phyloP scores from a whole-genome alignment of 805 yeast species.

The Candida vartiovaarae region DNA sequence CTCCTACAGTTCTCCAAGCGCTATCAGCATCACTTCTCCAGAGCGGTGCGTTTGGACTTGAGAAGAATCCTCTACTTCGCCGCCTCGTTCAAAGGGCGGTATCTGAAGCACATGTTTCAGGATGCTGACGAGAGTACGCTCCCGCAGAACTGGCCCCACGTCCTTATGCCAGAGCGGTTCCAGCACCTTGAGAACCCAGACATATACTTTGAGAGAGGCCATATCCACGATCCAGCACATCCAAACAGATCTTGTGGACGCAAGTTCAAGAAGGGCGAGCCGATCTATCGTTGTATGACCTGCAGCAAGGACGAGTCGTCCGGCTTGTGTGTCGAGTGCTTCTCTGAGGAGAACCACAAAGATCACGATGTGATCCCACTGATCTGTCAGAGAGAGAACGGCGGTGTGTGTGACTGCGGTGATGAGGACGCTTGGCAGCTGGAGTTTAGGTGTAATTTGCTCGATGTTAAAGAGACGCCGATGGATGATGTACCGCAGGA shows the following conservation, averaged over 20 bases:
- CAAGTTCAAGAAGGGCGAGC: conserved; percentile 70
- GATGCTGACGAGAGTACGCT: conserved; percentile 15
- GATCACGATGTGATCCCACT: conserved; percentile 67
- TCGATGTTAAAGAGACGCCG: conserved; percentile 20
- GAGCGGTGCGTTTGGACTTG: conserved; percentile 25
- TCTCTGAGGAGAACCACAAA: conserved; percentile 55
- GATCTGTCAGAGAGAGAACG: conserved; percentile 56
- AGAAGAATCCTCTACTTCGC: conserved; percentile 38
- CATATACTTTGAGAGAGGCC: conserved; percentile 13
- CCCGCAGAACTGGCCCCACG: conserved; percentile 21
- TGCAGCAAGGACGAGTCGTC: conserved; percentile 80
- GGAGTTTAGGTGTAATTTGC: conserved; percentile 43
- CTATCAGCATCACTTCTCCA: conserved; percentile 27
- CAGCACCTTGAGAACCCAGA: conserved; percentile 17
- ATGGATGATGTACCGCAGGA: conserved; percentile 34
- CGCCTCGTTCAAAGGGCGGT: conserved; percentile 35
- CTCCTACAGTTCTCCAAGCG: conserved; percentile 33
- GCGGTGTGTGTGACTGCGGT: conserved; percentile 69
- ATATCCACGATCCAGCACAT: conserved; percentile 33
- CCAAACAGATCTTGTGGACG: conserved; percentile 67
- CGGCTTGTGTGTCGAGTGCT: conserved; percentile 76
- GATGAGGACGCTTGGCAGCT: conserved; percentile 78
- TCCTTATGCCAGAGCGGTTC: conserved; percentile 17
- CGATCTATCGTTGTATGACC: conserved; percentile 69
- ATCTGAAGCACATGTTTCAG: conserved; percentile 33